Base-by-base conservation (phyloP, 2,329 filamentous ascomycete genomes). In the Lecanoromycetidae sp. region DNA sequence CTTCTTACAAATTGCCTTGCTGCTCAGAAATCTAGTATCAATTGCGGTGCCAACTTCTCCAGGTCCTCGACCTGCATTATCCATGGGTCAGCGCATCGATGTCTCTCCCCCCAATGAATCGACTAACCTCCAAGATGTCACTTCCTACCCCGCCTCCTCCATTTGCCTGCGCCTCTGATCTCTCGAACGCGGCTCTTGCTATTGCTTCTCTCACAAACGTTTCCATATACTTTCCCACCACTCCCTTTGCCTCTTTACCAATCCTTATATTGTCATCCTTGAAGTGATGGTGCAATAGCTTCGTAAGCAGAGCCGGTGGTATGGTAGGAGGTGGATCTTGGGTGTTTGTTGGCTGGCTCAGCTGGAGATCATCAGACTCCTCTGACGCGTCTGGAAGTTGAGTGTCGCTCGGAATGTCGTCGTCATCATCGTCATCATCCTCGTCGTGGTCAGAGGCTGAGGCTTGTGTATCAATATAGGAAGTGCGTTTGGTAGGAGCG, bases 121-220 rank as follows among this genome's bases (percentile, higher is more conserved):
- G 51, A 63, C 75, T 64, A 55, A 87, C 82, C 76, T 91, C 85
- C 29, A 90, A 61, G 59, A 88, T 13, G 17, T 70, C 52, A 30
- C 52, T 51, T 61, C 50, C 48, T 58, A 54, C 43, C 57, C 59
- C 57, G 58, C 61, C 27, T 63, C 62, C 63, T 71, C 65, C 33
- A 62, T 70, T 60, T 82, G 27, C 32, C 6, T 43, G 42, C 15
- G 26, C 48, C 44, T 51, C 40, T 6, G 27, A 26, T 29, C 50
- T 43, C 41, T 54, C 52, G 36, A 49, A 53, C 4, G 44, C 48
- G 5, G 50, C 51, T 70, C 67, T n/a, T 80, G 87, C 86, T 60
- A 96, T 79, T 1, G 87, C 86, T 67, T 96, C 90, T 52, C 84
- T 75, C 44, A 94, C 83, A 66, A 95, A 96, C 0, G 90, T 77